Evolutionary conservation across 345 rosid genomes (phyloP).

Genomic region (Mallotus nudiflorus): DNA sequence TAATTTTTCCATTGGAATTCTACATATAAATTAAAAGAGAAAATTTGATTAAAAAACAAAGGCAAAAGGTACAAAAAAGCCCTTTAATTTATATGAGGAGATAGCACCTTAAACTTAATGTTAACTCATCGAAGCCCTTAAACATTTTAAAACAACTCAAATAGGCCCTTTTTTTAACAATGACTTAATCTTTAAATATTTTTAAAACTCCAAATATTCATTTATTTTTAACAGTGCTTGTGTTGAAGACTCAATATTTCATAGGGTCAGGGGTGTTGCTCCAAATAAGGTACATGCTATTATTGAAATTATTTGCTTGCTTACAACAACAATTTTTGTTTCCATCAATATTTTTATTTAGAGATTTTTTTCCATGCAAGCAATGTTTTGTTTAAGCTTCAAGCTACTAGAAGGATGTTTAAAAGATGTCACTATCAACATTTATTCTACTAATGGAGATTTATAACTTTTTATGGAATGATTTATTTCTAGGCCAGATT

Average conservation of each 20-base stretch:
- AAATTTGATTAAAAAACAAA: too few relatives aligned
- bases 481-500: not conserved
- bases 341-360: not conserved
- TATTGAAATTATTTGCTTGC: not conserved
- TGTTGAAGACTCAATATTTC: constrained; percentile 61
- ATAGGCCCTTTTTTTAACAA: too few relatives aligned
- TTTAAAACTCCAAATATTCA: too few relatives aligned
- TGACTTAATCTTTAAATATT: too few relatives aligned
- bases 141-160: too few relatives aligned
- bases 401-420: constrained; percentile 81
- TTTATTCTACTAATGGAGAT: constrained; percentile 15
- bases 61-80: too few relatives aligned
- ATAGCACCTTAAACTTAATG: too few relatives aligned
- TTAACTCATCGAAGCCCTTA: too few relatives aligned
- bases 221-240: too few relatives aligned
- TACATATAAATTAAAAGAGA: too few relatives aligned
- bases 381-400: constrained; percentile 95
- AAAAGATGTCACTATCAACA: constrained; percentile 29
- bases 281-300: constrained; percentile 77
- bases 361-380: constrained; percentile 44
- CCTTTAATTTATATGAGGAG: too few relatives aligned
- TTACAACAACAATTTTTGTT: not conserved
- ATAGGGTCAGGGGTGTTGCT: constrained; percentile 94
- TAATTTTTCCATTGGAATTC: too few relatives aligned
- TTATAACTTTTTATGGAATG: not conserved